phyloP scores from a whole-genome alignment of 148 eudicot genomes.

The Hydrangea macrophylla region DNA sequence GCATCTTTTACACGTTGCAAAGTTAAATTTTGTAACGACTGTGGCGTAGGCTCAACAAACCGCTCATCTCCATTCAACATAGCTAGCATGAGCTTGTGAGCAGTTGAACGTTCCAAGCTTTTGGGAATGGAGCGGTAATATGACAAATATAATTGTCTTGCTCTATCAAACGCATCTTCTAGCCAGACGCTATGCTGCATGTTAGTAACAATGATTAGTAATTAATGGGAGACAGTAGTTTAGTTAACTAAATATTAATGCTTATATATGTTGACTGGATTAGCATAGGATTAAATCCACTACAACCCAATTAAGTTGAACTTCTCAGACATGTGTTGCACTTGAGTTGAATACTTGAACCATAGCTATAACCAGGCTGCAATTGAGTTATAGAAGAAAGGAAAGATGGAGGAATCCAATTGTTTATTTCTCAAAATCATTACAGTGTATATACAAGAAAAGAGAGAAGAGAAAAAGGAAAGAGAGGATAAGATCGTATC shows the following conservation, averaged over 20 bases:
- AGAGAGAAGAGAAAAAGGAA: too few species aligned
- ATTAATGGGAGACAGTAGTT: background rate
- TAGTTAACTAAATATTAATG: background rate
- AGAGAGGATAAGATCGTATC: too few species aligned
- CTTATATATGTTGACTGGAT: background rate
- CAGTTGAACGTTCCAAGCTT: slow-evolving; percentile 97
- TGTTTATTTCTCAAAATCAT: too few species aligned
- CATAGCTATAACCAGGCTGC: background rate
- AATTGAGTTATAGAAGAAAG: too few species aligned
- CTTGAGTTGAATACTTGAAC: background rate
- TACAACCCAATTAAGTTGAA: background rate
- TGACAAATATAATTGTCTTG: slow-evolving; percentile 88
- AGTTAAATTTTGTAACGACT: slow-evolving; percentile 66
- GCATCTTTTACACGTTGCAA: slow-evolving; percentile 82
- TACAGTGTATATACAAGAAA: too few species aligned
- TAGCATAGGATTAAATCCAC: background rate
- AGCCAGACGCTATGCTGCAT: slow-evolving; percentile 99
- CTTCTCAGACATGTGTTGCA: background rate
- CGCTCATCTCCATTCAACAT: slow-evolving; percentile 98
- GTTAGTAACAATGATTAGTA: slow-evolving; percentile 16
- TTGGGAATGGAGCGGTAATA: slow-evolving; percentile 95
- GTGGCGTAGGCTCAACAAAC: slow-evolving; percentile 96
- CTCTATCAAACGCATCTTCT: slow-evolving; percentile 98
- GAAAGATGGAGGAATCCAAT: too few species aligned
- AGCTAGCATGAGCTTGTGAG: slow-evolving; percentile 89